A percentile compares a stretch with the other conserved stretches of the same genome.
These are phyloP conservation scores for Alternaria metachromatica DNA, from an alignment of 2,329 filamentous ascomycete species.

Conservation along the genomic window DNA sequence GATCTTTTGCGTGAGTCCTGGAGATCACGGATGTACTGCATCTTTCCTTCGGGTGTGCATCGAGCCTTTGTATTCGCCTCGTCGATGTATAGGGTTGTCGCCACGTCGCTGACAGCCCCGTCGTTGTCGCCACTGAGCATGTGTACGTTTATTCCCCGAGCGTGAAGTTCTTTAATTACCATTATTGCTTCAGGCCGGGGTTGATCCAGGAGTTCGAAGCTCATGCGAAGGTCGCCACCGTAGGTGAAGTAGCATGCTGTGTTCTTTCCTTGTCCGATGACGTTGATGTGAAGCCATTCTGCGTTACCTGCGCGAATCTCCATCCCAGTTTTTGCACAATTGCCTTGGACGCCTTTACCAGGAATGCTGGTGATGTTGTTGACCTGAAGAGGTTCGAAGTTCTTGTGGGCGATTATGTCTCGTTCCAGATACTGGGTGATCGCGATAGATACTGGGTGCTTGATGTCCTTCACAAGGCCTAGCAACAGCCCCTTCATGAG, in stretches of 20 bases:
- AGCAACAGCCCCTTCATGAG: conserved; percentile 39
- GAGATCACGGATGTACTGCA: conserved; percentile 56
- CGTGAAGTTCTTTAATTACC: conserved; percentile 59
- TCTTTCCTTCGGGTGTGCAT: conserved; percentile 62
- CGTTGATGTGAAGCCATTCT: conserved; percentile 52
- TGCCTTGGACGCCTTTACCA: conserved; percentile 54
- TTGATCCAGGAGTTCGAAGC: conserved; percentile 59
- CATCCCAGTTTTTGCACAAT: conserved; percentile 22
- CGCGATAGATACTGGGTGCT: conserved; percentile 61
- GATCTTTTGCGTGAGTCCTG: conserved; percentile 18
- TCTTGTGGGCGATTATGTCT: conserved; percentile 5
- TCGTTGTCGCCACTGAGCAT: conserved; percentile 65
- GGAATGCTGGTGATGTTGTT: conserved; percentile 47
- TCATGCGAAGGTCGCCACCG: conserved; percentile 47
- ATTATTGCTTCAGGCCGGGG: conserved; percentile 59
- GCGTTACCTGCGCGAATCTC: conserved; percentile 56
- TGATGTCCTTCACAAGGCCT: conserved; percentile 53
- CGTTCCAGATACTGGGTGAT: conserved; percentile 37
- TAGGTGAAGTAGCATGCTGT: conserved; percentile 47
- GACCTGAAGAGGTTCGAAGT: conserved; percentile 20
- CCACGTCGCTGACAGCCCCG: conserved; percentile 58
- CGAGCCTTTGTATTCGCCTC: conserved; percentile 51
- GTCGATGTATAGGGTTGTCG: conserved; percentile 48
- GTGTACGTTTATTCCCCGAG: conserved; percentile 58
- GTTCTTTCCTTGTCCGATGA: conserved; percentile 38